phyloP scores from a whole-genome alignment of 2,329 filamentous ascomycete species.

The Dichotomopilus funicola region DNA sequence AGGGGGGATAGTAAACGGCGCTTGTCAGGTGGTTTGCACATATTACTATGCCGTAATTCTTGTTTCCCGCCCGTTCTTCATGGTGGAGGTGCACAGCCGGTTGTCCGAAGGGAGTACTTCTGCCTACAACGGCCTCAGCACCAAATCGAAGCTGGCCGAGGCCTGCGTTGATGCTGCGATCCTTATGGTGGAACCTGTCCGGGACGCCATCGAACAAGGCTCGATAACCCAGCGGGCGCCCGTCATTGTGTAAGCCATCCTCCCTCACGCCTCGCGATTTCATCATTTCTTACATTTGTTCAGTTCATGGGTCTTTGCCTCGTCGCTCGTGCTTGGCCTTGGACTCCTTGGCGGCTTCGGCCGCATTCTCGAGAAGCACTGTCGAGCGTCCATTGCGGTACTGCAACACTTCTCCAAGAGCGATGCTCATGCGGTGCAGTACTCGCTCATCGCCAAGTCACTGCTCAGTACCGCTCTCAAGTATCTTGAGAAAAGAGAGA shows the following conservation, averaged over 20 bases:
- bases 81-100: constrained; percentile 47
- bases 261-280: not conserved
- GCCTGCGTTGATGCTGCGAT: constrained; percentile 50
- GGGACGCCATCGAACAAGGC: constrained; percentile 38
- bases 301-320: constrained; percentile 49
- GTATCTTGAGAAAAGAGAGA: constrained; percentile 42
- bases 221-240: constrained; percentile 41
- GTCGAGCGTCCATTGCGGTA: constrained; percentile 40
- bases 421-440: constrained; percentile 46
- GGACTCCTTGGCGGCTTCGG: constrained; percentile 47
- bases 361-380: constrained; percentile 45
- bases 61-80: constrained; percentile 48
- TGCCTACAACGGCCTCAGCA: constrained; percentile 28
- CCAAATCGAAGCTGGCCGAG: constrained; percentile 46
- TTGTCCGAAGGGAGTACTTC: constrained; percentile 31
- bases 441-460: constrained; percentile 47
- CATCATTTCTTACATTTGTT: not conserved
- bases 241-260: constrained; percentile 41
- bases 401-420: constrained; percentile 44
- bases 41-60: constrained; percentile 55
- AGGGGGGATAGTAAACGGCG: constrained; percentile 34
- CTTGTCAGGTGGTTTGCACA: constrained; percentile 45
- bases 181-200: constrained; percentile 45
- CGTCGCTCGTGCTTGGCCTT: constrained; percentile 45
- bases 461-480: constrained; percentile 41